Evolutionary conservation across 148 eudicot genomes (phyloP), one percentile per base, ranked within the genome.

Genomic region (Talinum fruticosum): DNA sequence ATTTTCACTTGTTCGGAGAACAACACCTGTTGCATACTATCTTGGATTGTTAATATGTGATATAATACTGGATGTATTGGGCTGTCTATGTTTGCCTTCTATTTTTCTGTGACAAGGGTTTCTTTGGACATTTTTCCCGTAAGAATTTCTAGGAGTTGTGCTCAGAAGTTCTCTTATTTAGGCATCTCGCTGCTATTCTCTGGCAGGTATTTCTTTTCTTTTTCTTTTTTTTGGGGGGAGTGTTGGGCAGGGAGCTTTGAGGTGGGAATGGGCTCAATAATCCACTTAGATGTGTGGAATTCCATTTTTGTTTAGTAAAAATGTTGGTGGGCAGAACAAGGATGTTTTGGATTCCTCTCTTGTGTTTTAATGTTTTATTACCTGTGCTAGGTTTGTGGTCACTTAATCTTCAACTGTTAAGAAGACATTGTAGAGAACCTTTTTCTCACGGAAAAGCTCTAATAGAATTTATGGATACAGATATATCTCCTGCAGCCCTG

Each of bases 1-100:
- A 92, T 78, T 76, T 90, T 90, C 62, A 84, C 83, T 88, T 90
- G 97, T 80, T 92, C 97, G 0, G 87, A 85, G 74, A 90, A 89
- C 76, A 90, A 70, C 30, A 92, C 91, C 94, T 92, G 92, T 77
- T 51, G 68, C 66, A 51, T 76, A 47, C 44, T 24, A 38, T 44
- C 38, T 32, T 59, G 24, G 59, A 19, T 59, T 53, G 6, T 16
- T 34, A 30, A 41, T 37, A n/a, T 51, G 49, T 69, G 14, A 15
- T 37, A 1, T 37, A 18, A 24, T 45, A 29, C 45, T 45, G 30
- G 21, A 71, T 8, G 15, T 71, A 1, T 45, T 10, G 5, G 32
- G 59, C 10, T 71, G 74, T 38, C 57, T 44, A 26, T 44, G 74
- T 45, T 71, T 45, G 35, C 16, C 10, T 33, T 33, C 45, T 36